Evolutionary conservation across 2,329 filamentous ascomycete genomes (phyloP).

Genomic region (Epichloe gansuensis): DNA sequence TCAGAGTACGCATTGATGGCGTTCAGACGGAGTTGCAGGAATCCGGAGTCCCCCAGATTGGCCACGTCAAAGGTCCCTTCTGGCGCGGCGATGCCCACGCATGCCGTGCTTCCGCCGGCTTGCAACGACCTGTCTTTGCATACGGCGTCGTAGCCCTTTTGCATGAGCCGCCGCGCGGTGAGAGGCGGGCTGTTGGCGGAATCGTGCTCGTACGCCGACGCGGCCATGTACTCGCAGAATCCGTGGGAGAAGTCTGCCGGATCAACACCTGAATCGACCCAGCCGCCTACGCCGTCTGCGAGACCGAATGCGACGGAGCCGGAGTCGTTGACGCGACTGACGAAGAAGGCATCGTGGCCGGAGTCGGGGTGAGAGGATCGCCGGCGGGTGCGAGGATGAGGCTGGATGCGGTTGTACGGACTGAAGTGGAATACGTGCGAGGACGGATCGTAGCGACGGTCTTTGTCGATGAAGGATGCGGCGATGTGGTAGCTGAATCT

Average conservation of each 20-base stretch:
- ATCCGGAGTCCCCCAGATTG: constrained; percentile 87
- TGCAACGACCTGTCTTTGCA: constrained; percentile 58
- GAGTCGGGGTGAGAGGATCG: constrained; percentile 50
- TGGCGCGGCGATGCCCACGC: constrained; percentile 63
- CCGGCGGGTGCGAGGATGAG: constrained; percentile 22
- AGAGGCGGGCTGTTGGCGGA: constrained; percentile 26
- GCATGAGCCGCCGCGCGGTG: constrained; percentile 58
- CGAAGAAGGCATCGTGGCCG: constrained; percentile 95
- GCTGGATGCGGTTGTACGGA: constrained; percentile 45
- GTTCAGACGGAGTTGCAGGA: constrained; percentile 73
- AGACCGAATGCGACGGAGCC: constrained; percentile 72
- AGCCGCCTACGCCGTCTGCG: constrained; percentile 90
- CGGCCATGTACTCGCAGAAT: constrained; percentile 85
- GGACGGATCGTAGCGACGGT: constrained; percentile 52
- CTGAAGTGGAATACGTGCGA: constrained; percentile 63
- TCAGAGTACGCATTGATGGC: constrained; percentile 72
- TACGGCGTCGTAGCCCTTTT: constrained; percentile 72
- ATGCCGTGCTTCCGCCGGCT: constrained; percentile 85
- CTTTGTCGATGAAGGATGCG: constrained; percentile 64
- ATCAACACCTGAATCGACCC: constrained; percentile 84
- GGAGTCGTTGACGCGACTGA: constrained; percentile 61
- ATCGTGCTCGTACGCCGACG: constrained; percentile 49
- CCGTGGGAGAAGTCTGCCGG: constrained; percentile 92
- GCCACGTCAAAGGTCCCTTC: constrained; percentile 73
- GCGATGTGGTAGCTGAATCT: constrained; percentile 56